These are phyloP conservation scores for Backusella psychrophila DNA, from an alignment of 192 early-diverging fungal genomes.

Conservation along the genomic window DNA sequence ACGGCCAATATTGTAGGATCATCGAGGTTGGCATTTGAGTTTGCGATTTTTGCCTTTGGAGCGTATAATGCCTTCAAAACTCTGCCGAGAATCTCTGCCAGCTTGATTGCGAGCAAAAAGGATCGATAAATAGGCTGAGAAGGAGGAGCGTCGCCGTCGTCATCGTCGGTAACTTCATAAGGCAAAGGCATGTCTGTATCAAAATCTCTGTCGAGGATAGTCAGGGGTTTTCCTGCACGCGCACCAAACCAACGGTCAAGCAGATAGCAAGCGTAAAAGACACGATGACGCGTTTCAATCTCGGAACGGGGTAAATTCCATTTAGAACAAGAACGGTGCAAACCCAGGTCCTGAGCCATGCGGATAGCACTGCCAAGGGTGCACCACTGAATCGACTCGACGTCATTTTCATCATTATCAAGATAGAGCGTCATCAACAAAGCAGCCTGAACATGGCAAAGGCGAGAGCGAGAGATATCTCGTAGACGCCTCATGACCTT, in stretches of 20 bases:
- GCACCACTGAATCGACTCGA: conserved; percentile 31
- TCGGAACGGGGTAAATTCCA: conserved; percentile 51
- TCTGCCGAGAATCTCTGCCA: conserved; percentile 49
- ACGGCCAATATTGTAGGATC: conserved; percentile 44
- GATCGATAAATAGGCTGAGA: conserved; percentile 21
- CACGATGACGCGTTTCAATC: conserved; percentile 44
- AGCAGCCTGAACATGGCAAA: conserved; percentile 26
- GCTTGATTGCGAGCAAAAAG: conserved; percentile 48
- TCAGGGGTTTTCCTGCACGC: conserved; percentile 46
- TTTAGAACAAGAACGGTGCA: conserved; percentile 50
- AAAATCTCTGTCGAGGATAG: conserved; percentile 41
- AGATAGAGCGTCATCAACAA: conserved; percentile 27
- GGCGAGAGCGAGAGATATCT: conserved; percentile 10
- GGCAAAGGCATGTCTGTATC: conserved; percentile 31
- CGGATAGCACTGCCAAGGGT: conserved; percentile 44
- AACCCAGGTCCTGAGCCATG: conserved; percentile 58
- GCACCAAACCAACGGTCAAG: conserved; percentile 41
- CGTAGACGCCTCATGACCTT: conserved; percentile 23
- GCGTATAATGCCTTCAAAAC: conserved; percentile 49
- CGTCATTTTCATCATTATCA: conserved; percentile 26
- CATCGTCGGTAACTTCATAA: conserved; percentile 19
- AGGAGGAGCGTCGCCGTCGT: not conserved
- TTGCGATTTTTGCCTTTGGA: conserved; percentile 42
- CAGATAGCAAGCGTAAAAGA: conserved; percentile 30
- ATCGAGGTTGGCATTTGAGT: conserved; percentile 38